Evolutionary conservation across 2,329 filamentous ascomycete genomes (phyloP), one percentile per base, ranked within the genome.

Genomic region (Paraphoma sp.): DNA sequence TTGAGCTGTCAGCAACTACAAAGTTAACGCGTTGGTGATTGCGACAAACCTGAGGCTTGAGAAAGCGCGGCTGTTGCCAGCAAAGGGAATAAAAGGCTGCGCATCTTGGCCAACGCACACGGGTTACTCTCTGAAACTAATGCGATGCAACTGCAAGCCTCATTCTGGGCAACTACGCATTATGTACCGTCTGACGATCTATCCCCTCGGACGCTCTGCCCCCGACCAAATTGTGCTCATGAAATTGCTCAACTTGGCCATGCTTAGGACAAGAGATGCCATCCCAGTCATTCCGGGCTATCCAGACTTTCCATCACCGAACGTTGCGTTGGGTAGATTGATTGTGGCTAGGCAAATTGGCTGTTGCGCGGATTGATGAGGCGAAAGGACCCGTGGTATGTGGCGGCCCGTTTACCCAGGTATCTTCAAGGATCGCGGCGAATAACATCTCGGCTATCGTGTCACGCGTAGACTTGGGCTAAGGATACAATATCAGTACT

Each of bases 391-490:
- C 16, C 31, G 17, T 65, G 54, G 65, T 70, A 69, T 69, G 65
- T 66, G 60, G 63, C 71, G 71, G 70, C 56, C 71, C 71, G 70
- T 51, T 59, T 56, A 57, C 65, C 71, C 70, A 68, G 67, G 66
- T 52, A 64, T 57, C 61, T 48, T 62, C 63, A 64, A 59, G 60
- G 62, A 42, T 53, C 14, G n/a, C 45, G 56, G 56, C 69, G 60
- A 70, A 68, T 67, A 56, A 62, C 59, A 70, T 56, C 54, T 45
- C 49, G 33, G 30, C 48, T 57, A 64, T 18, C 33, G 50, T 51
- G 52, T 62, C 54, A 63, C 54, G 52, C 46, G 57, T 45, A 50
- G 55, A 51, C 18, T 29, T 45, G 12, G 28, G 33, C 59, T 49
- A 43, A 56, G 51, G 45, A 60, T 54, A 45, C 62, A 64, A 62